Evolutionary conservation across 495 filamentous ascomycete genomes (phyloP).

Genomic region (Chaetomium cochliodes): DNA sequence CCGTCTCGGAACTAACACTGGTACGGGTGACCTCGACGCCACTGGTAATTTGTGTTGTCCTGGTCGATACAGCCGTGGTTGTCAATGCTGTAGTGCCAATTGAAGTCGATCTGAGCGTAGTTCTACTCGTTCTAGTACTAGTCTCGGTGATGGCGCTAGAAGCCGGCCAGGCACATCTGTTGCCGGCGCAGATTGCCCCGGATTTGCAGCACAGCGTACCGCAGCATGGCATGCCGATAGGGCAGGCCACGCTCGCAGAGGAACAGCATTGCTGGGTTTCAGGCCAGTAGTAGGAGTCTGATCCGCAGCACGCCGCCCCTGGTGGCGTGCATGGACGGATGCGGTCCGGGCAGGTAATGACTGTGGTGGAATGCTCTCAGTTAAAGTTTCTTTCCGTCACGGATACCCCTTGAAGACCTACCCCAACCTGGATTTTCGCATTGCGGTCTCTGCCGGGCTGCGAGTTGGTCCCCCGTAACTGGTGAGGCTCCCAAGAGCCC

Average conservation of each 20-base stretch:
- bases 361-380: slow-evolving; percentile 3
- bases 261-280: background rate
- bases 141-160: background rate
- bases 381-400: background rate
- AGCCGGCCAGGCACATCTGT: background rate
- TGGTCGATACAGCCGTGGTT: background rate
- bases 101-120: background rate
- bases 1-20: background rate
- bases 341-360: background rate
- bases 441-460: background rate
- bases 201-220: background rate
- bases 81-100: background rate
- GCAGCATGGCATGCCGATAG: background rate
- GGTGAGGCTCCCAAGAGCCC: background rate
- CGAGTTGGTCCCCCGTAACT: background rate
- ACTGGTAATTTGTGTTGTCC: background rate
- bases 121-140: background rate
- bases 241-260: background rate
- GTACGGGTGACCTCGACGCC: background rate
- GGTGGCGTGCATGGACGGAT: background rate
- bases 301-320: background rate
- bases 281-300: background rate
- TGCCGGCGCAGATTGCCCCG: background rate
- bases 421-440: background rate
- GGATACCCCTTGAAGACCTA: background rate